phyloP scores from a whole-genome alignment of 2,329 filamentous ascomycete genomes.

The Penicillium sclerotigenum region DNA sequence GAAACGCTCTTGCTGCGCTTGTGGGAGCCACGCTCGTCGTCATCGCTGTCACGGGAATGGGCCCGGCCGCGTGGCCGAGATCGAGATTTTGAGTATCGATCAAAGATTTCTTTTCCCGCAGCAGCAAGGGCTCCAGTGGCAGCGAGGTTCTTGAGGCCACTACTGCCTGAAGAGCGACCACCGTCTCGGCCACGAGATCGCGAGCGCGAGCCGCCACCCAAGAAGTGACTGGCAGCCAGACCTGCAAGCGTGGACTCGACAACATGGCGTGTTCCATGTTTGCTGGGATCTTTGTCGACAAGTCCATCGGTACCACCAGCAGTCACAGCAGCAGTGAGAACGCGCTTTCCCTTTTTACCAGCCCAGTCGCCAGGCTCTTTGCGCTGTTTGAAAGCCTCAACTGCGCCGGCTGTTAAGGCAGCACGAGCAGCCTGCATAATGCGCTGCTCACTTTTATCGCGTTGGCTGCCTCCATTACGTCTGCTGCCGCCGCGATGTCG shows the following conservation, averaged over 20 bases:
- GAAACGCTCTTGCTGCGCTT: conserved; percentile 48
- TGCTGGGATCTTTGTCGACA: conserved; percentile 63
- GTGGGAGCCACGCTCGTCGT: conserved; percentile 42
- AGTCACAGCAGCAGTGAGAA: conserved; percentile 80
- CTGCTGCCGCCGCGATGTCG: conserved; percentile 47
- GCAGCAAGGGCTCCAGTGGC: conserved; percentile 46
- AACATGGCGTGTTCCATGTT: conserved; percentile 75
- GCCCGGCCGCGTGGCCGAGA: conserved; percentile 40
- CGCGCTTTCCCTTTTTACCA: conserved; percentile 85
- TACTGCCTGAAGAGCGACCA: conserved; percentile 45
- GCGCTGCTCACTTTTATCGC: conserved; percentile 55
- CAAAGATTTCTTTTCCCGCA: conserved; percentile 47
- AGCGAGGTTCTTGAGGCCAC: conserved; percentile 42
- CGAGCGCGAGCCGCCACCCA: conserved; percentile 71
- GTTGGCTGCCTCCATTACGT: conserved; percentile 45
- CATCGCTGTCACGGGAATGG: conserved; percentile 48
- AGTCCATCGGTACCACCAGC: conserved; percentile 83
- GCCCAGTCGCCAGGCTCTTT: conserved; percentile 88
- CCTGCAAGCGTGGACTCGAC: conserved; percentile 86
- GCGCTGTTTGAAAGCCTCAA: conserved; percentile 85
- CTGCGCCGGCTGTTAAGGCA: conserved; percentile 82
- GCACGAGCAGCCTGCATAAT: conserved; percentile 87
- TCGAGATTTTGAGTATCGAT: conserved; percentile 38
- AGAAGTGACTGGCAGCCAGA: conserved; percentile 76
- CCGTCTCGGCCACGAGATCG: conserved; percentile 65